A percentile compares a stretch with the other conserved stretches of the same genome.
Conservation (phyloP, 345 rosid species). For the Geranium rotundifolium region DNA sequence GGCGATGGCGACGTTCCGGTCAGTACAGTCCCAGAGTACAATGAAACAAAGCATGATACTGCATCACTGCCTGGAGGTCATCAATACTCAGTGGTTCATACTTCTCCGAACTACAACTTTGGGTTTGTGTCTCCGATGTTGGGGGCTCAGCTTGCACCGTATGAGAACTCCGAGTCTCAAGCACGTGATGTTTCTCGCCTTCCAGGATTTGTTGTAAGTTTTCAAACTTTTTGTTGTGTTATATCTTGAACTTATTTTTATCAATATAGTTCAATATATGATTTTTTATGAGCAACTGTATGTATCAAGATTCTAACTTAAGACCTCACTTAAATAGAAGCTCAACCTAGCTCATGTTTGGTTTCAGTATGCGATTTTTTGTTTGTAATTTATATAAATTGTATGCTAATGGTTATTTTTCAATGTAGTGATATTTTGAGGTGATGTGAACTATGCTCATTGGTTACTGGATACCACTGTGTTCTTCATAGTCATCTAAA, state of each 20-base stretch:
- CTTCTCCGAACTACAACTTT: constrained; percentile 44
- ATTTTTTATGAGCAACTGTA: too few relatives aligned
- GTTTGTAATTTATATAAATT: neutral
- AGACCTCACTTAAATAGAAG: too few relatives aligned
- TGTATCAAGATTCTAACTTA: too few relatives aligned
- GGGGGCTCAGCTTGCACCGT: constrained; percentile 49
- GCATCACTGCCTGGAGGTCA: constrained; percentile 38
- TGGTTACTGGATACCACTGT: constrained; percentile 1
- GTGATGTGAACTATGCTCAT: neutral
- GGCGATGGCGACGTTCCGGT: constrained; percentile 41
- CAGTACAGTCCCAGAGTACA: constrained; percentile 37
- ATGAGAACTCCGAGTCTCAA: constrained; percentile 73
- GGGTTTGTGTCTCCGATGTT: constrained; percentile 56
- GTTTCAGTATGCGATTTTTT: too few relatives aligned
- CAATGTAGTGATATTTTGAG: neutral
- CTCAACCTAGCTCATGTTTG: too few relatives aligned
- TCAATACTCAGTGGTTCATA: constrained; percentile 46
- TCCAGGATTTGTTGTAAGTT: constrained; percentile 66
- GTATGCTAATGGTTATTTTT: too few relatives aligned
- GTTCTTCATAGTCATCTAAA: constrained; percentile 3
- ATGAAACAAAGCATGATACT: constrained; percentile 50
- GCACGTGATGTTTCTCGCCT: constrained; percentile 60
- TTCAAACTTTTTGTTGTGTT: neutral
- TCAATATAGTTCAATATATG: neutral
- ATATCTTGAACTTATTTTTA: neutral